Evolutionary conservation across 495 filamentous ascomycete genomes (phyloP), one percentile per base, ranked within the genome.

Genomic region (Hypoxylon lienhwacheense): DNA sequence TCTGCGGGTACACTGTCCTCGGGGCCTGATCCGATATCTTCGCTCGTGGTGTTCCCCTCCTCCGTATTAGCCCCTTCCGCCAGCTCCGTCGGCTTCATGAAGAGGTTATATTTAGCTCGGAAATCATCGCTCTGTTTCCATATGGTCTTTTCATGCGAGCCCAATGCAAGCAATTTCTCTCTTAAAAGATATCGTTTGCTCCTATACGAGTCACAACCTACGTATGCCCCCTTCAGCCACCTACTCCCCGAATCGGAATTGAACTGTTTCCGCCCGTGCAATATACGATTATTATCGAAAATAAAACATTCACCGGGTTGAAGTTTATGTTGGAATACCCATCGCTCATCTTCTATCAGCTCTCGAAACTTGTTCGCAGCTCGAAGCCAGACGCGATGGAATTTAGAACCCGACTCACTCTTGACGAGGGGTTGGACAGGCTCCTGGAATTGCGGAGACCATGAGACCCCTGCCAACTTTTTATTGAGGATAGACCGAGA

Each of bases 221-320:
- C 73, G 73, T 96, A 97, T 0, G 88, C 76, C 2, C 91, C 92
- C 64, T 88, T 90, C 15, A 96, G 67, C 89, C 89, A 95, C 37
- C 91, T 72, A 40, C 82, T 77, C 4, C 83, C 84, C 1, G 77
- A 76, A 0, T 47, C 31, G 5, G 79, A 71, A 55, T 87, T 77
- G 70, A 96, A 97, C 29, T 81, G 75, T 6, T 73, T 74, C 17
- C 92, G 75, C 0, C 87, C 91, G 72, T 97, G 92, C 26, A 91
- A 64, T 3, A 92, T 73, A 5, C 90, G 77, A 16, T 82, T 69
- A 64, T 97, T 97, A 59, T 90, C 82, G 67, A 97, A 96, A 11
- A 97, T 79, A 20, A 87, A 89, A 57, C 88, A 92, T 49, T 92
- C 83, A 5, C 92, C 91, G 5, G 85, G 83, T 32, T 84, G 66